phyloP scores from a whole-genome alignment of 192 early-diverging fungal species.

The Pilobolus umbonatus region DNA sequence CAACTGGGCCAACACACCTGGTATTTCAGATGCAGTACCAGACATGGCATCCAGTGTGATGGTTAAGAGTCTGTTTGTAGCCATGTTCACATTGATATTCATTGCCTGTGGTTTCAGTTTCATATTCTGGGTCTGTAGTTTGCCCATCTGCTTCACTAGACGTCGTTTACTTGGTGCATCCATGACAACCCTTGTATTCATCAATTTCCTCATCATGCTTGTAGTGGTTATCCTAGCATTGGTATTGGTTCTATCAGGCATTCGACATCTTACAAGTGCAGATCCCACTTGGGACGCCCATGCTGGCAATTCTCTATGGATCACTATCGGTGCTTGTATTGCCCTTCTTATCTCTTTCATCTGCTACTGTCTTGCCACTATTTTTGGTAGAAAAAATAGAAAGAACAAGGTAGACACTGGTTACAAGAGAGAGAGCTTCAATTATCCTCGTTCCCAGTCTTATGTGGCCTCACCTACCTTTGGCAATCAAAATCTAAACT shows the following conservation, averaged over 20 bases:
- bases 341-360: conserved; percentile 1
- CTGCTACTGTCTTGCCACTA: neutral
- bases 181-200: conserved; percentile 9
- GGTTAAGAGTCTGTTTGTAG: conserved; percentile 12
- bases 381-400: neutral
- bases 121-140: conserved; percentile 9
- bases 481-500: neutral
- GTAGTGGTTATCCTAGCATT: conserved; percentile 14
- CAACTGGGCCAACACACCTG: conserved; percentile 24
- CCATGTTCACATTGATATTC: conserved; percentile 20
- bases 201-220: conserved; percentile 11
- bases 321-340: conserved; percentile 4
- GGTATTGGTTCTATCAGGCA: neutral
- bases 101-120: conserved; percentile 16
- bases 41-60: neutral
- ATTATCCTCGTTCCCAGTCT: neutral
- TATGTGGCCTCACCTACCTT: neutral
- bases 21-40: conserved; percentile 1
- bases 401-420: neutral
- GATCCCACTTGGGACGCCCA: conserved; percentile 12
- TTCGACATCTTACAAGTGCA: neutral
- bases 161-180: conserved; percentile 1
- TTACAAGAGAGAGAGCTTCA: neutral
- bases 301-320: conserved; percentile 22
- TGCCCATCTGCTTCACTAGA: conserved; percentile 11